phyloP scores from a whole-genome alignment of 2,329 filamentous ascomycete species.

The Fusarium domesticum region DNA sequence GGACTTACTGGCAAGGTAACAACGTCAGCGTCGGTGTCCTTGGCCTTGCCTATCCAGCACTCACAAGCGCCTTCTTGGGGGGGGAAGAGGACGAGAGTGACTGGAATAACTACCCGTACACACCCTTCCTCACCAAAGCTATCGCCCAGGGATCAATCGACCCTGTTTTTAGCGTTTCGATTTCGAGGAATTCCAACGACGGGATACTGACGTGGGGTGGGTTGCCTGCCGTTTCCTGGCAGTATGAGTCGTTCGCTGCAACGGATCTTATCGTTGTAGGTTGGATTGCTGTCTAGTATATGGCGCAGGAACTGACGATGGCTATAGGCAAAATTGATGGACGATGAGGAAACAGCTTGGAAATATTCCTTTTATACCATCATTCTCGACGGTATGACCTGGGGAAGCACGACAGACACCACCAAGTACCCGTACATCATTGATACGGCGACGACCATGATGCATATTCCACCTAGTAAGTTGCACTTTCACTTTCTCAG shows the following conservation, averaged over 20 bases:
- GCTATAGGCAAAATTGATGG: constrained; percentile 44
- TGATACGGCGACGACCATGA: constrained; percentile 52
- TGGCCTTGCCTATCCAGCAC: constrained; percentile 49
- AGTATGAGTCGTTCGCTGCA: constrained; percentile 29
- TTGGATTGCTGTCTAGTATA: not conserved
- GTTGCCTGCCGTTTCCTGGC: constrained; percentile 38
- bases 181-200: constrained; percentile 44
- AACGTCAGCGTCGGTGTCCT: constrained; percentile 51
- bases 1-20: constrained; percentile 50
- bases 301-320: constrained; percentile 2
- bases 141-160: constrained; percentile 44
- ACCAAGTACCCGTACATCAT: constrained; percentile 49
- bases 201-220: constrained; percentile 49
- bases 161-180: constrained; percentile 48
- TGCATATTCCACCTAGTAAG: constrained; percentile 49
- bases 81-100: constrained; percentile 36
- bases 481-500: not conserved
- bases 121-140: constrained; percentile 48
- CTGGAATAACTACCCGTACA: constrained; percentile 42
- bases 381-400: constrained; percentile 47
- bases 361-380: constrained; percentile 54
- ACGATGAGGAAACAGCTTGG: constrained; percentile 38
- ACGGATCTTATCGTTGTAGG: constrained; percentile 48
- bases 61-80: constrained; percentile 49
- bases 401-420: constrained; percentile 40